Conservation (phyloP, 495 filamentous ascomycete genomes). For the Penicillium mononematosum region DNA sequence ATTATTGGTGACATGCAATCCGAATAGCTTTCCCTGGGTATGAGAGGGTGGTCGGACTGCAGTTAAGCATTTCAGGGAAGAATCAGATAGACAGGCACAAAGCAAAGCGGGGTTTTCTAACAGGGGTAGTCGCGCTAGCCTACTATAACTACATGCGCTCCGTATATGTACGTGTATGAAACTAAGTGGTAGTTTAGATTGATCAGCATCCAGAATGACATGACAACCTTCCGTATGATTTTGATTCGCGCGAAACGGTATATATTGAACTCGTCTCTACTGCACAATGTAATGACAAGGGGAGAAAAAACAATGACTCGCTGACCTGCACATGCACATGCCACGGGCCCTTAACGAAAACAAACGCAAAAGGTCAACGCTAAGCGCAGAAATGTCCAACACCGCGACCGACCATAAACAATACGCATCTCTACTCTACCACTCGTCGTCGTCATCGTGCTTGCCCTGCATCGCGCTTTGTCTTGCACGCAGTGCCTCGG, state of each 20-base stretch:
- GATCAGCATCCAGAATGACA: conserved; percentile 4
- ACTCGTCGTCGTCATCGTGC: conserved; percentile 69
- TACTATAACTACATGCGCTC: no score
- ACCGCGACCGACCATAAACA: conserved; percentile 18
- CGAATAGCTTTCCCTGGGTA: no score
- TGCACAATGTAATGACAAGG: not conserved
- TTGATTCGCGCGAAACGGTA: conserved; percentile 3
- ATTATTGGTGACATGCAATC: no score
- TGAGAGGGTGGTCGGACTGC: no score
- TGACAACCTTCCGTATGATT: conserved; percentile 14
- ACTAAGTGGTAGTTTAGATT: not conserved
- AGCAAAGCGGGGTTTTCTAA: no score
- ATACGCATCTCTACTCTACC: conserved; percentile 35
- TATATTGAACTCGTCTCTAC: conserved; percentile 11
- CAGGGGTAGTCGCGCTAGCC: no score
- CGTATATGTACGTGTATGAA: no score
- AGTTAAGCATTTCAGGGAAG: no score
- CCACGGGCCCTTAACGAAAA: conserved; percentile 10
- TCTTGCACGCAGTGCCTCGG: conserved; percentile 74
- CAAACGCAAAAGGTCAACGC: conserved; percentile 22
- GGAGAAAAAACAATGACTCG: conserved; percentile 6
- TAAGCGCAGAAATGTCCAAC: conserved; percentile 29
- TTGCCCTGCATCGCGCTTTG: conserved; percentile 67
- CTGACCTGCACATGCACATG: conserved; percentile 8
- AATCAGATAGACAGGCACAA: no score